phyloP scores from a whole-genome alignment of 768 basidiomycete genomes.

The Nidularia pulvinata region DNA sequence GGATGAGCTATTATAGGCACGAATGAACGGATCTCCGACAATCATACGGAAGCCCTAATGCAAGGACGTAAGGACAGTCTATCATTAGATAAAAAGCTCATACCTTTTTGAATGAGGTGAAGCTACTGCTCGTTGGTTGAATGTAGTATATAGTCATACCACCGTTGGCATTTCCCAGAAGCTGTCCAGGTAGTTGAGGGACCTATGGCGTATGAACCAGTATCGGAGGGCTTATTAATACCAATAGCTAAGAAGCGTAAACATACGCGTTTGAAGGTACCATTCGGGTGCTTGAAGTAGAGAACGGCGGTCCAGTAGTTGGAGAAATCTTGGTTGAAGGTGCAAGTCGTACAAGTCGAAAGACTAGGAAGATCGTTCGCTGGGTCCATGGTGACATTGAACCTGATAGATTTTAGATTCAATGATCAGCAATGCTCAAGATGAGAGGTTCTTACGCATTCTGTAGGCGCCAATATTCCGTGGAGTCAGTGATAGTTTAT shows the following conservation, averaged over 20 bases:
- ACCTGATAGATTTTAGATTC: constrained; percentile 2
- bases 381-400: constrained; percentile 14
- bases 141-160: constrained; percentile 18
- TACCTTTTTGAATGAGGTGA: constrained; percentile 14
- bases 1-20: constrained; percentile 5
- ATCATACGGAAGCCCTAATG: constrained; percentile 18
- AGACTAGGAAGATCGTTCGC: constrained; percentile 9
- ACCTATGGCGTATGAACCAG: constrained; percentile 5
- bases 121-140: constrained; percentile 8
- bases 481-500: background rate
- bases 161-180: constrained; percentile 14
- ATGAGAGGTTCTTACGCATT: constrained; percentile 6
- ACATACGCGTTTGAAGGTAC: constrained; percentile 12
- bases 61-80: background rate
- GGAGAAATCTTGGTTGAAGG: constrained; percentile 14
- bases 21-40: constrained; percentile 12
- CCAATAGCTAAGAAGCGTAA: background rate
- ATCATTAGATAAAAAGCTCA: background rate
- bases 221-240: background rate
- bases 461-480: background rate
- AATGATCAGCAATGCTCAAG: background rate
- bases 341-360: constrained; percentile 14
- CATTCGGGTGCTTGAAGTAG: constrained; percentile 17
- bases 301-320: constrained; percentile 18
- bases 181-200: constrained; percentile 14